Percentiles rank a stretch among this genome's conserved stretches.
These are phyloP conservation scores for Metschnikowia kofuensis DNA, from an alignment of 805 yeast genomes.

Conservation along the genomic window DNA sequence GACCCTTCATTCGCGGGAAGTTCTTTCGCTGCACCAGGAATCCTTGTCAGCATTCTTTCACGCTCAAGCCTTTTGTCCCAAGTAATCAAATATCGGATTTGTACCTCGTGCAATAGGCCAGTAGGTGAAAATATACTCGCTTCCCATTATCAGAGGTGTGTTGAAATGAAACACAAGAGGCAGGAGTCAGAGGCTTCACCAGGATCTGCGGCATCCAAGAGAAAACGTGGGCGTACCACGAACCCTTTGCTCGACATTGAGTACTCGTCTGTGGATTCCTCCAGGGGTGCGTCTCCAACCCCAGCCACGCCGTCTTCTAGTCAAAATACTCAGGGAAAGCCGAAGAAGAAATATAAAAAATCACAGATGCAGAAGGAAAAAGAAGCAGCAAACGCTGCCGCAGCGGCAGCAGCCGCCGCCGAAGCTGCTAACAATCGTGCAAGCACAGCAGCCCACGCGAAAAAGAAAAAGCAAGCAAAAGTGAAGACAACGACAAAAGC, in stretches of 20 bases:
- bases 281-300: conserved; percentile 37
- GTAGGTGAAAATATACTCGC: conserved; percentile 34
- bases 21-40: conserved; percentile 20
- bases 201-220: conserved; percentile 15
- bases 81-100: conserved; percentile 36
- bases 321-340: conserved; percentile 22
- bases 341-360: conserved; percentile 44
- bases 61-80: conserved; percentile 31
- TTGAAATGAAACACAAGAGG: conserved; percentile 37
- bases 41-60: conserved; percentile 22
- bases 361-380: conserved; percentile 43
- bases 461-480: conserved; percentile 34
- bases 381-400: conserved; percentile 47
- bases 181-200: conserved; percentile 17
- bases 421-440: conserved; percentile 20
- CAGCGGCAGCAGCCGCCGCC: conserved; percentile 42
- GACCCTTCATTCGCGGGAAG: conserved; percentile 19
- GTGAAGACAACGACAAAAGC: conserved; percentile 50
- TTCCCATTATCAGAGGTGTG: conserved; percentile 34
- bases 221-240: conserved; percentile 29
- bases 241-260: conserved; percentile 31
- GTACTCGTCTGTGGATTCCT: conserved; percentile 38
- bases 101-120: conserved; percentile 39
- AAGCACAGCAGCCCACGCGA: conserved; percentile 10
- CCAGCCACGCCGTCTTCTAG: conserved; percentile 26